A percentile compares a stretch with the other conserved stretches of the same genome.
Evolutionary conservation across 768 basidiomycete genomes (phyloP).

Genomic region (Boletus sp.): DNA sequence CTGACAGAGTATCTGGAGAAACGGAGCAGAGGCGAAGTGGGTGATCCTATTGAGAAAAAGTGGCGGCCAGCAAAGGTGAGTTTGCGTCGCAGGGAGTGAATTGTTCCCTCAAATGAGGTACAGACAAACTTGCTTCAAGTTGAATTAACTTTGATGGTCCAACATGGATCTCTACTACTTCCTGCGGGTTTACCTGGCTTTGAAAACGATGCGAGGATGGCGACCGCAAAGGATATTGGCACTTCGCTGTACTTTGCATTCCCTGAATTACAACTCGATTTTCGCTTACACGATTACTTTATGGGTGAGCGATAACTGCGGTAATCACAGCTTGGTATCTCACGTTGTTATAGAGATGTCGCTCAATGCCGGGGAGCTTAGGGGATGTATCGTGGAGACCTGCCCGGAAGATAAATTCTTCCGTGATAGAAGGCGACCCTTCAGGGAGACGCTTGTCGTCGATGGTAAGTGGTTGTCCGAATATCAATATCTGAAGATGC

Average conservation of each 20-base stretch:
- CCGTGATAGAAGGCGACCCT: constrained; percentile 13
- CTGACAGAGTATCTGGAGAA: constrained; percentile 81
- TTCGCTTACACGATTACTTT: constrained; percentile 81
- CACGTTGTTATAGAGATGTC: constrained; percentile 59
- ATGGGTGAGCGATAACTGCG: constrained; percentile 58
- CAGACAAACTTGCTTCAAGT: constrained; percentile 86
- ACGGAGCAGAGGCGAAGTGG: constrained; percentile 54
- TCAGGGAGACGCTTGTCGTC: constrained; percentile 42
- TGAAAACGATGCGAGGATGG: constrained; percentile 32
- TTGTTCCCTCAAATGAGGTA: constrained; percentile 7
- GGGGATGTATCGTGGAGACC: constrained; percentile 46
- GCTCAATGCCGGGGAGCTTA: constrained; percentile 63
- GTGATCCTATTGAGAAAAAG: constrained; percentile 78
- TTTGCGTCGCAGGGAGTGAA: neutral
- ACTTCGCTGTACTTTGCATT: constrained; percentile 52
- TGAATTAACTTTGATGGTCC: constrained; percentile 51
- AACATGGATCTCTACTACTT: constrained; percentile 53
- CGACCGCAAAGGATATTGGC: constrained; percentile 41
- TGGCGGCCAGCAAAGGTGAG: constrained; percentile 77
- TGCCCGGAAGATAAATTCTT: constrained; percentile 43
- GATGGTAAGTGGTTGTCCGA: constrained; percentile 37
- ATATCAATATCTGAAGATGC: neutral
- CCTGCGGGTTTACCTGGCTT: constrained; percentile 69
- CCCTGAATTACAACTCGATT: constrained; percentile 69
- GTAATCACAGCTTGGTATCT: constrained; percentile 3